Evolutionary conservation across 2,329 filamentous ascomycete species (phyloP), one percentile per base, ranked within the genome.

Genomic region (Hysterium pulicare): DNA sequence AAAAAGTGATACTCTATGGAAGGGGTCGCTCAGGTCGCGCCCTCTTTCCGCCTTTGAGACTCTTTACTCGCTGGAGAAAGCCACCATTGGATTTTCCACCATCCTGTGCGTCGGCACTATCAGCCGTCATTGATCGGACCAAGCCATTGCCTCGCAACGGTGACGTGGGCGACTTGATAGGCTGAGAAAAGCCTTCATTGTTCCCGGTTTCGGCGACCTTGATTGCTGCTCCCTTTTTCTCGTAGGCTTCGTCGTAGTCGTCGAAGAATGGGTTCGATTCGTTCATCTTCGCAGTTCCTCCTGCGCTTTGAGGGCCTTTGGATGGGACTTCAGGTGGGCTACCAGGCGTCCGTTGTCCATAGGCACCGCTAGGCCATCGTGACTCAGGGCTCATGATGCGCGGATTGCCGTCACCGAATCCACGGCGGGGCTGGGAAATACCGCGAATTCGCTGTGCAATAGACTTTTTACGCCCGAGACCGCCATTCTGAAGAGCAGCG

Each of bases 361-460:
- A 32, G 2, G 40, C 34, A 15, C 55, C 58, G 19, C 49, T 41
- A 8, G 34, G 38, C 43, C 71, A 73, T 35, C 85, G 77, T 31
- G 81, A 78, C 20, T 76, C 73, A n/a, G 80, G 72, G 17, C 68
- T 71, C 7, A 53, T 59, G 42, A 68, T 66, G 22, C 67, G 64
- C 19, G 63, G 51, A 21, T 54, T 56, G 32, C 52, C 59, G 21
- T 66, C 63, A 19, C 72, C 71, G 45, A 76, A 78, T 19, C 81
- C 77, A 38, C 82, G 80, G 7, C 78, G 79, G n/a, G 78, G 78
- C 48, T 83, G 83, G 63, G 84, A 88, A 57, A 94, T 90, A 50
- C 87, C 86, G 31, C 90, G 85, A 63, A 98, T 86, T 42, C 90
- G 87, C 64, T 96, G 90, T 2, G 90, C 93, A 46, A 98, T 75